phyloP scores from a whole-genome alignment of 768 basidiomycete genomes.

The Russula abietina region DNA sequence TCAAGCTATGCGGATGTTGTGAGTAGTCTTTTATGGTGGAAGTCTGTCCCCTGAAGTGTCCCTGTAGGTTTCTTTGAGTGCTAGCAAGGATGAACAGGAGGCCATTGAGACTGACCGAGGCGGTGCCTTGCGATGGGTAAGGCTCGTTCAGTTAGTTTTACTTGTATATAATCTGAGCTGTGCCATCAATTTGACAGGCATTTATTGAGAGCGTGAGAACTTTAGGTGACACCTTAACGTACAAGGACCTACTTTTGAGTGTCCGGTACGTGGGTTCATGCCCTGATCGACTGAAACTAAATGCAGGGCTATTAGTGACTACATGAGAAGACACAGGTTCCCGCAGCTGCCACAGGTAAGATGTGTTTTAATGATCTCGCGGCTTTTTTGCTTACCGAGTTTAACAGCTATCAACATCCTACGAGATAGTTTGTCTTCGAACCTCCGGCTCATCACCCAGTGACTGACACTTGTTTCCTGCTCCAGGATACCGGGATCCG shows the following conservation, averaged over 20 bases:
- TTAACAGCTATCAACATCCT: slow-evolving; percentile 1
- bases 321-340: background rate
- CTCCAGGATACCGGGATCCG: background rate
- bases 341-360: slow-evolving; percentile 1
- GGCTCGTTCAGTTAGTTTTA: background rate
- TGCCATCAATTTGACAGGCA: background rate
- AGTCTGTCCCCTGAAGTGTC: background rate
- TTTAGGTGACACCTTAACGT: background rate
- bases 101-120: background rate
- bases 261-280: background rate
- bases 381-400: background rate
- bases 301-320: background rate
- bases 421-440: background rate
- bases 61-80: slow-evolving; percentile 5
- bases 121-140: background rate
- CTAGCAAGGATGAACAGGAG: background rate
- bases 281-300: background rate
- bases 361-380: too few species aligned
- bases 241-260: background rate
- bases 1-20: background rate
- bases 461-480: background rate
- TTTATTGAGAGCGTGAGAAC: background rate
- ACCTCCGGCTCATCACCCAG: background rate
- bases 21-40: background rate
- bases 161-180: background rate